phyloP scores from a whole-genome alignment of 345 rosid genomes.

The Linum tenue region DNA sequence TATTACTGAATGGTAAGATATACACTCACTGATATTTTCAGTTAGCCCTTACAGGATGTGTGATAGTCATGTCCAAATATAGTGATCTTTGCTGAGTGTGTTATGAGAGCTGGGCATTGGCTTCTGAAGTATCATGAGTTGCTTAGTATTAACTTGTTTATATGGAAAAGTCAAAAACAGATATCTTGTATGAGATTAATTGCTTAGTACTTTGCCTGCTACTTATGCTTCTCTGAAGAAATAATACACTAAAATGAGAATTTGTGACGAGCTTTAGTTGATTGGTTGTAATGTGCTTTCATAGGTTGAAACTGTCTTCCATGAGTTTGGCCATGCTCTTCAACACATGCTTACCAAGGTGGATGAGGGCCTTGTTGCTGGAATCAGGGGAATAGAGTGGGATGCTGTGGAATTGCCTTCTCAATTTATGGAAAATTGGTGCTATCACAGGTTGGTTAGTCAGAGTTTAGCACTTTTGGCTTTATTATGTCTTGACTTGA shows the following conservation, averaged over 20 bases:
- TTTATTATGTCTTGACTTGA: not conserved
- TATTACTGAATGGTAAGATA: no score
- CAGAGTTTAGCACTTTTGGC: not conserved
- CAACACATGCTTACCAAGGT: conserved; percentile 89
- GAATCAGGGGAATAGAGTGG: conserved; percentile 83
- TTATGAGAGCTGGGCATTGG: no score
- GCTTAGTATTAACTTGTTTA: no score
- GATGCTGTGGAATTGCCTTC: conserved; percentile 94
- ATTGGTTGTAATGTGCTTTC: not conserved
- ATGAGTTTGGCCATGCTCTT: conserved; percentile 96
- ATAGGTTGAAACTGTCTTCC: conserved; percentile 93
- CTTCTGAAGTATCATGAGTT: no score
- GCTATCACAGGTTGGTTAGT: conserved; percentile 65
- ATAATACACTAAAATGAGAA: no score
- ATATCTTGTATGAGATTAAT: not conserved
- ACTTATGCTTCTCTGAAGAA: no score
- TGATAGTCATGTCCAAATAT: not conserved
- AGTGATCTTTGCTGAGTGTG: no score
- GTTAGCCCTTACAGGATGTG: not conserved
- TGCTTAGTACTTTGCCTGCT: not conserved
- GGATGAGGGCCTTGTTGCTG: conserved; percentile 90
- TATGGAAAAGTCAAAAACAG: no score
- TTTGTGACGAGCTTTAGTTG: no score
- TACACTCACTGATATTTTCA: no score
- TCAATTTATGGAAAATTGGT: conserved; percentile 98